These are phyloP conservation scores for Remersonia thermophila DNA, from an alignment of 2,329 filamentous ascomycete species.

Conservation along the genomic window DNA sequence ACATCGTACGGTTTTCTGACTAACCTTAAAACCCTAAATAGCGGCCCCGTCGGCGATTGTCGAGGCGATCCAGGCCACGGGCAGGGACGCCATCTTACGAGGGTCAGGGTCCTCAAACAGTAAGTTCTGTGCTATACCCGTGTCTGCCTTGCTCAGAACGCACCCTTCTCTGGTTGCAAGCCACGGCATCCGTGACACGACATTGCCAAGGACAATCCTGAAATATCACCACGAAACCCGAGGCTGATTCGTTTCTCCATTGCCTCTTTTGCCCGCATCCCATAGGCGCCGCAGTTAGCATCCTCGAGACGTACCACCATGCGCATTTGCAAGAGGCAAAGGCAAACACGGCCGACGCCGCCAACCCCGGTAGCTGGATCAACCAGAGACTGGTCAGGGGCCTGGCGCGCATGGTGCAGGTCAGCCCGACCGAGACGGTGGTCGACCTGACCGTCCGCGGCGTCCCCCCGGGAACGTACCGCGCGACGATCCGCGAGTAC, in stretches of 20 bases:
- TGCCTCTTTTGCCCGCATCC: too few species aligned
- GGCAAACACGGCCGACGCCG: slow-evolving; percentile 13
- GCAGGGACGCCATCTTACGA: slow-evolving; percentile 85
- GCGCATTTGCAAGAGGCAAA: too few species aligned
- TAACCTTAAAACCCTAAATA: slow-evolving; percentile 18
- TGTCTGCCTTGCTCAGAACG: neutral
- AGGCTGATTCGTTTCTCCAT: slow-evolving; percentile 3
- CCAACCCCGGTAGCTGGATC: slow-evolving; percentile 19
- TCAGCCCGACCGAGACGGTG: slow-evolving; percentile 63
- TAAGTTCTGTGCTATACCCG: slow-evolving; percentile 31
- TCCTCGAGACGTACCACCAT: slow-evolving; percentile 71
- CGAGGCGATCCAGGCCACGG: slow-evolving; percentile 74
- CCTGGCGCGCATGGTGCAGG: slow-evolving; percentile 86
- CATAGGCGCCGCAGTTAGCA: slow-evolving; percentile 85
- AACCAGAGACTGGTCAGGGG: slow-evolving; percentile 57
- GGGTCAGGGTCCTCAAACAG: slow-evolving; percentile 78
- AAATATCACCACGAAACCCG: neutral
- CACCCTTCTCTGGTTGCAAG: neutral
- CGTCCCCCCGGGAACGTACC: slow-evolving; percentile 67
- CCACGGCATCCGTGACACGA: neutral
- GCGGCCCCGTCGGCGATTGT: slow-evolving; percentile 85
- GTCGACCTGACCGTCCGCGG: slow-evolving; percentile 81
- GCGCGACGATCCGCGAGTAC: slow-evolving; percentile 70
- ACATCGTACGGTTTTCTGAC: neutral
- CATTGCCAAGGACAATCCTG: slow-evolving; percentile 1